Percentiles rank a stretch among this genome's conserved stretches.
Conservation (phyloP, 2,329 filamentous ascomycete species). For the Penicillium brasilianum region DNA sequence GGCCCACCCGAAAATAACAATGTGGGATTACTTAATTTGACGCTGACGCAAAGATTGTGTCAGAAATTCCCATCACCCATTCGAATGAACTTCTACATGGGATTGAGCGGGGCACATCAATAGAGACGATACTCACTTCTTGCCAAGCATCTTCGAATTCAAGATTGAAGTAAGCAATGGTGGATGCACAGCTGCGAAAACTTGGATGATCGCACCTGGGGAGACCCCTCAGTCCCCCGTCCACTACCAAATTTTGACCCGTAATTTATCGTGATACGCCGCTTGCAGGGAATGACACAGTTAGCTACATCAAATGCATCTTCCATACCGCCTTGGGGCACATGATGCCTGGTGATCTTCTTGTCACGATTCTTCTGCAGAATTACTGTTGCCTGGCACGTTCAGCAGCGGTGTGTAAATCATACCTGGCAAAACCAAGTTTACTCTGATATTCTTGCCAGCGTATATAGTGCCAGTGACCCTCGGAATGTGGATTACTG, state of each 20-base stretch:
- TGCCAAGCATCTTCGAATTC: no score
- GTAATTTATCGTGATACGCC: conserved; percentile 63
- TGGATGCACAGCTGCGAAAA: not conserved
- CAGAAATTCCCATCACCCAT: no score
- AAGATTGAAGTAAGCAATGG: no score
- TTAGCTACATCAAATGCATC: conserved; percentile 65
- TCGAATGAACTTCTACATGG: no score
- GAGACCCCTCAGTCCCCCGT: conserved; percentile 38
- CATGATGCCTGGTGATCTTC: conserved; percentile 44
- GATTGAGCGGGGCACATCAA: no score
- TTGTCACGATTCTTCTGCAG: conserved; percentile 50
- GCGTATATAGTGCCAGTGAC: conserved; percentile 53
- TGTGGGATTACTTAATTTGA: no score
- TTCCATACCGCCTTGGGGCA: conserved; percentile 65
- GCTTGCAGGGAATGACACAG: conserved; percentile 63
- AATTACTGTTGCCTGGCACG: conserved; percentile 52
- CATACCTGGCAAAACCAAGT: conserved; percentile 61
- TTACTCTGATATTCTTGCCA: conserved; percentile 52
- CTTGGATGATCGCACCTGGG: not conserved
- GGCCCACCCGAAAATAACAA: no score
- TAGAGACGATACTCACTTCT: no score
- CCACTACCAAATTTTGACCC: conserved; percentile 50
- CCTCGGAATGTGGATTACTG: conserved; percentile 56
- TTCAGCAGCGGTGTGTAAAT: conserved; percentile 57
- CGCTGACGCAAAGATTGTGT: no score